Base-by-base conservation (phyloP, 1,139 yeast species). In the Keqinozyma sinolaborantium region DNA sequence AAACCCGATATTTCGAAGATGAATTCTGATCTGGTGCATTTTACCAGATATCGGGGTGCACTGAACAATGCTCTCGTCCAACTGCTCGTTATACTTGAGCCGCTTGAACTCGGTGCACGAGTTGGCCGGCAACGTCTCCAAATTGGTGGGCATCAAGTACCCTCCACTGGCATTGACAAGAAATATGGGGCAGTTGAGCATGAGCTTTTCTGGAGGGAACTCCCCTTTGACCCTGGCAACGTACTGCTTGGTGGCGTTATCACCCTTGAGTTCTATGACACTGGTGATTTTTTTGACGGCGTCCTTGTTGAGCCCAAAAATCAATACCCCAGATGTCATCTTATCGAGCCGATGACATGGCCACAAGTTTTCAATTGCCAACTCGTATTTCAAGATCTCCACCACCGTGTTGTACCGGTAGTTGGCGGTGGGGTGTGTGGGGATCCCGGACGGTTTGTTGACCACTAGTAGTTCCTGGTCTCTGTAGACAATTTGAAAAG, bases 1-100 rank as follows among this genome's bases (percentile, higher is more conserved):
- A 42, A 53, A 63, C 0, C 87, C 86, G 31, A 82, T 33, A 33
- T 77, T 69, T 16, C 84, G 67, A 19, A 84, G 54, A 56, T 84
- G 95, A 5, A 83, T 80, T 32, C 95, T 62, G 14, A 84, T 82
- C 50, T 84, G 95, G 51, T 84, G 95, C 44, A 84, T 82, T 44
- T 83, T 68, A 0, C 95, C 95, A 0, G 92, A 79, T 6, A 73
- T 41, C 0, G 95, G 95, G 39, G 59, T 64, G 48, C 95, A 83
- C 30, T 62, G 47, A 0, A 84, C 83, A 1, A 84, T 53, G 33
- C 82, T 74, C 34, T 80, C 70, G 42, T 79, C 49, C 9, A 45
- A 24, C 1, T 38, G 32, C 1, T 33, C 16, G 34, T 46, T 45
- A 39, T 64, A 67, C 4, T 24, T 28, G 2, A 65, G 14, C 18